Conservation (phyloP, 768 basidiomycete species). For the Antrodiella citrinella region DNA sequence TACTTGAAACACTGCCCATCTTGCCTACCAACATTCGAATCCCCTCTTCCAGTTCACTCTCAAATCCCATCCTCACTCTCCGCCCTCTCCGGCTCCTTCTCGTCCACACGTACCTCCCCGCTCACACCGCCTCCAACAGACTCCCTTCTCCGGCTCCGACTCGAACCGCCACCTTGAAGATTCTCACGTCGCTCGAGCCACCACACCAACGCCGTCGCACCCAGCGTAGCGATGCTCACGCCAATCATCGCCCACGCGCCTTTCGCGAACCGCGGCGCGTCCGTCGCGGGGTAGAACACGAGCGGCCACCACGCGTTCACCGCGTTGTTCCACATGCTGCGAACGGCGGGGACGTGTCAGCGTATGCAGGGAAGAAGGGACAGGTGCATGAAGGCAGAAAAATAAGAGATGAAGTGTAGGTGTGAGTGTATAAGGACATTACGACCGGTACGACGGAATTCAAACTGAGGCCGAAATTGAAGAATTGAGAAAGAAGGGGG, state of each 20-base stretch:
- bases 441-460: too few relatives aligned
- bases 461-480: background rate
- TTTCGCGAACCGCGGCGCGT: conserved; percentile 58
- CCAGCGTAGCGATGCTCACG: conserved; percentile 46
- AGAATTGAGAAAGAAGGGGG: background rate
- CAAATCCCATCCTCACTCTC: conserved; percentile 1
- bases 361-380: background rate
- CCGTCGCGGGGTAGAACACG: conserved; percentile 66
- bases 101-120: background rate
- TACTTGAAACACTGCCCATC: too few relatives aligned
- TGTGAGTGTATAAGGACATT: too few relatives aligned
- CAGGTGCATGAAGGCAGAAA: background rate
- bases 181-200: conserved; percentile 38
- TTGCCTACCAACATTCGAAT: too few relatives aligned
- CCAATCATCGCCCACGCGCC: conserved; percentile 67
- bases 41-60: background rate
- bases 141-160: background rate
- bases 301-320: conserved; percentile 67
- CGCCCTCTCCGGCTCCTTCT: conserved; percentile 1
- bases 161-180: too few relatives aligned
- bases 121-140: too few relatives aligned
- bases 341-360: background rate
- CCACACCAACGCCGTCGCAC: conserved; percentile 49
- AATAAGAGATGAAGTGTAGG: background rate
- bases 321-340: conserved; percentile 62